These are phyloP conservation scores for Euphrasia confusa DNA, from an alignment of 257 asterid species.

Conservation along the genomic window DNA sequence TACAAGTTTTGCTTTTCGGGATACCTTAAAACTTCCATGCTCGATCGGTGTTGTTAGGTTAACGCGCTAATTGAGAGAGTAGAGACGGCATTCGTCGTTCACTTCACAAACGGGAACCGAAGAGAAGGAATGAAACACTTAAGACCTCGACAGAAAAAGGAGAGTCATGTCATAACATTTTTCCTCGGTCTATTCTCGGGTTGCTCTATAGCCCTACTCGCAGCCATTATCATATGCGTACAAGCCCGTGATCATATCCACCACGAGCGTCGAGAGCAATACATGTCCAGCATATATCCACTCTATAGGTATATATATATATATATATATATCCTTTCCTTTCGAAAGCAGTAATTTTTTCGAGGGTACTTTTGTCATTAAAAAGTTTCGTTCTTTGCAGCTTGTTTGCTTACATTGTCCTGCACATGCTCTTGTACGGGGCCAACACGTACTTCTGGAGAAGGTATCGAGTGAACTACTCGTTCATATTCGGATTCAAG, in stretches of 20 bases:
- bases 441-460: constrained; percentile 62
- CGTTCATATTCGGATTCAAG: constrained; percentile 65
- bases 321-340: too few relatives aligned
- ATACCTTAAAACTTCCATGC: constrained; percentile 1
- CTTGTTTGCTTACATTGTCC: constrained; percentile 55
- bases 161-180: constrained; percentile 56
- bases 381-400: constrained; percentile 28
- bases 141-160: constrained; percentile 45
- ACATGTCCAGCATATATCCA: constrained; percentile 75
- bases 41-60: constrained; percentile 31
- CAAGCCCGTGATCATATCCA: constrained; percentile 48
- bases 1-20: neutral
- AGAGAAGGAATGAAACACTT: constrained; percentile 53
- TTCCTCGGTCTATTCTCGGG: constrained; percentile 66
- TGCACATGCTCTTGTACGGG: constrained; percentile 66
- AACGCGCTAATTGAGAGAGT: constrained; percentile 40
- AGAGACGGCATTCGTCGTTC: constrained; percentile 55
- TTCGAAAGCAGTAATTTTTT: too few relatives aligned
- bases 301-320: constrained; percentile 54
- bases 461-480: constrained; percentile 57
- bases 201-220: constrained; percentile 56
- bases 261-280: constrained; percentile 36
- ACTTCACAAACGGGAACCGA: constrained; percentile 60
- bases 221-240: constrained; percentile 35
- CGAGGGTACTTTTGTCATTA: neutral